Conservation (phyloP, 2,329 filamentous ascomycete species). For the Colletotrichum eleusines region DNA sequence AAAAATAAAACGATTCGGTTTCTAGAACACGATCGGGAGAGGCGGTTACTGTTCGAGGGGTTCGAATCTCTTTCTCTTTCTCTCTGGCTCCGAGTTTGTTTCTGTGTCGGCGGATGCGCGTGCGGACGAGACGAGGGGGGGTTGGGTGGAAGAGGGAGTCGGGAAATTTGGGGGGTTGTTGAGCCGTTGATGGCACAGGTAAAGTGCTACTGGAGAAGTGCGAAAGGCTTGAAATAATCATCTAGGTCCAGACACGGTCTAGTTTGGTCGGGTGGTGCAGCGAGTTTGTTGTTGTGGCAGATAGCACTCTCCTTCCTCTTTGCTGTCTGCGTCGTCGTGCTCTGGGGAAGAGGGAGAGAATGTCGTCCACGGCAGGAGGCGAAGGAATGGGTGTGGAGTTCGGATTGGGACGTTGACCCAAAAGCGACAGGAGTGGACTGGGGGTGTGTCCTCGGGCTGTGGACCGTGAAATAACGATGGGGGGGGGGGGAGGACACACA, state of each 20-base stretch:
- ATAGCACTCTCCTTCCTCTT: constrained; percentile 22
- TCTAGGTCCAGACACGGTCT: constrained; percentile 15
- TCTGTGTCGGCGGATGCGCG: constrained; percentile 8
- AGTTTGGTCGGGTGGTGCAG: constrained; percentile 9
- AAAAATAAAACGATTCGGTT: constrained; percentile 1
- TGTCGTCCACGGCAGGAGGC: constrained; percentile 41
- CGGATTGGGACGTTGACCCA: constrained; percentile 40
- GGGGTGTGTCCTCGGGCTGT: constrained; percentile 37
- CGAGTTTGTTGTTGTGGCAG: constrained; percentile 12
- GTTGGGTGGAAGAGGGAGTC: constrained; percentile 24
- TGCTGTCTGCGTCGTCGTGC: constrained; percentile 32
- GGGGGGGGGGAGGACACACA: constrained; percentile 2
- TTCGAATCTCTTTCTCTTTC: constrained; percentile 26
- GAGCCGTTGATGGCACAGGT: constrained; percentile 25
- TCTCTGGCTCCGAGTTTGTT: constrained; percentile 13
- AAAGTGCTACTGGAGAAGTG: constrained; percentile 34
- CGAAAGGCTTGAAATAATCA: constrained; percentile 25
- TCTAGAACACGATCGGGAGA: constrained; percentile 18
- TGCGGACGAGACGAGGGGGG: constrained; percentile 24
- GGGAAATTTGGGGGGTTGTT: constrained; percentile 9
- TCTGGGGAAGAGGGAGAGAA: constrained; percentile 39
- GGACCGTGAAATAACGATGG: constrained; percentile 41
- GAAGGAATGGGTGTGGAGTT: constrained; percentile 41
- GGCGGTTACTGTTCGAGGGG: constrained; percentile 24
- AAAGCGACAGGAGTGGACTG: constrained; percentile 39